Percentiles rank a stretch among this genome's conserved stretches.
Conservation (phyloP, 2,329 filamentous ascomycete species). For the Alternaria alternata region DNA sequence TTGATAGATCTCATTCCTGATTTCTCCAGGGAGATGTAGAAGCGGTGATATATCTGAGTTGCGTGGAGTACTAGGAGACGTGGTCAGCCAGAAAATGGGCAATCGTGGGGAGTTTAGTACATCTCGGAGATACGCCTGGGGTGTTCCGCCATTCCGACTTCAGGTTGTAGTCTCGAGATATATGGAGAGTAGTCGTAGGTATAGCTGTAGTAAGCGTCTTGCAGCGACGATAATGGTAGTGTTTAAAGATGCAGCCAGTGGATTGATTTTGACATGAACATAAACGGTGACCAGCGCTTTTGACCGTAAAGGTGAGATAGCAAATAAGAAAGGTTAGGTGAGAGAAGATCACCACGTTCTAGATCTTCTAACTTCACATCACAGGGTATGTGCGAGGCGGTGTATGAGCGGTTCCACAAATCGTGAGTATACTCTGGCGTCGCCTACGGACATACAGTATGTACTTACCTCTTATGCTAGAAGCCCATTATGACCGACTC, state of each 20-base stretch:
- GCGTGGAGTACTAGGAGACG: neutral
- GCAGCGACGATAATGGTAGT: too few relatives aligned
- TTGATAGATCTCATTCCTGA: conserved; percentile 12
- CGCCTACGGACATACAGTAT: neutral
- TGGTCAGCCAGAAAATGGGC: neutral
- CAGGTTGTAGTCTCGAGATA: neutral
- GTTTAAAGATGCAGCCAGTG: neutral
- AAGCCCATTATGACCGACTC: neutral
- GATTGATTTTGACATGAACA: neutral
- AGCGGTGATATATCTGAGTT: neutral
- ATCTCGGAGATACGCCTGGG: neutral
- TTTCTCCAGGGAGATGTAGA: conserved; percentile 3
- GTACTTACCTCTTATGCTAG: neutral
- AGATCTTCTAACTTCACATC: neutral
- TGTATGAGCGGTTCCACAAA: neutral
- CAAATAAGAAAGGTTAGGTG: neutral
- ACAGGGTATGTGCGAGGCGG: neutral
- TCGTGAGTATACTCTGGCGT: neutral
- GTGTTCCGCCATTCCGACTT: neutral
- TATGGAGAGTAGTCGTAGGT: neutral
- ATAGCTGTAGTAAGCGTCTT: neutral
- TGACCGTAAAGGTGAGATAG: neutral
- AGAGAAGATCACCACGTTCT: neutral
- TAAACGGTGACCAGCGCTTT: neutral
- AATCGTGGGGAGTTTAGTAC: neutral